These are phyloP conservation scores for Echria macrotheca DNA, from an alignment of 495 filamentous ascomycete species.

Conservation along the genomic window DNA sequence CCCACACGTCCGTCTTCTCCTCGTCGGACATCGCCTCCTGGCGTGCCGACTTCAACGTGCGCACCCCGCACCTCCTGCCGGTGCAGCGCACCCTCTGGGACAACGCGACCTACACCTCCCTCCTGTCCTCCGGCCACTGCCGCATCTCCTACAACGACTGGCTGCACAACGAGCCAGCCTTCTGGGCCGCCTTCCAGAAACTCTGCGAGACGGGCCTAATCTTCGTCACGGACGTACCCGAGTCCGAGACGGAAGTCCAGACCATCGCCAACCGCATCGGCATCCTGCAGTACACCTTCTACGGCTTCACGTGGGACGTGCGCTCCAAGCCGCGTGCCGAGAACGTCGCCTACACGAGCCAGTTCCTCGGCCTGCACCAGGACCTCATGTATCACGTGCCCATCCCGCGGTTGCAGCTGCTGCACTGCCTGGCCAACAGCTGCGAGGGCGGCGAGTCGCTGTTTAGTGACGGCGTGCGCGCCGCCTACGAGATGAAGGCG, in stretches of 20 bases:
- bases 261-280: conserved; percentile 68
- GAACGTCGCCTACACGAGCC: conserved; percentile 85
- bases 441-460: conserved; percentile 73
- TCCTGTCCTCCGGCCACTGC: conserved; percentile 14
- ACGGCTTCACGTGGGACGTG: conserved; percentile 87
- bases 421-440: conserved; percentile 78
- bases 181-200: conserved; percentile 48
- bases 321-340: conserved; percentile 67
- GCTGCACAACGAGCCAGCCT: conserved; percentile 46
- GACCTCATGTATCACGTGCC: conserved; percentile 83
- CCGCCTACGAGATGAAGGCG: conserved; percentile 43
- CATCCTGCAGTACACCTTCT: conserved; percentile 73
- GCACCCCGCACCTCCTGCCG: conserved; percentile 12
- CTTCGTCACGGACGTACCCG: conserved; percentile 66
- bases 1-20: conserved; percentile 15
- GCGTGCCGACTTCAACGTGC: not conserved
- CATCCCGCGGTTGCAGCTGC: conserved; percentile 73
- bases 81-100: conserved; percentile 20
- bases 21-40: conserved; percentile 9
- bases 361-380: conserved; percentile 80
- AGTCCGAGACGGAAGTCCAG: conserved; percentile 56
- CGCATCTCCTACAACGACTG: conserved; percentile 64
- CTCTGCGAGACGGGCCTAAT: conserved; percentile 61
- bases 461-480: conserved; percentile 67
- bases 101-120: conserved; percentile 32